These are phyloP conservation scores for Peniophora sp. DNA, from an alignment of 1,284 basidiomycete genomes.

Conservation along the genomic window DNA sequence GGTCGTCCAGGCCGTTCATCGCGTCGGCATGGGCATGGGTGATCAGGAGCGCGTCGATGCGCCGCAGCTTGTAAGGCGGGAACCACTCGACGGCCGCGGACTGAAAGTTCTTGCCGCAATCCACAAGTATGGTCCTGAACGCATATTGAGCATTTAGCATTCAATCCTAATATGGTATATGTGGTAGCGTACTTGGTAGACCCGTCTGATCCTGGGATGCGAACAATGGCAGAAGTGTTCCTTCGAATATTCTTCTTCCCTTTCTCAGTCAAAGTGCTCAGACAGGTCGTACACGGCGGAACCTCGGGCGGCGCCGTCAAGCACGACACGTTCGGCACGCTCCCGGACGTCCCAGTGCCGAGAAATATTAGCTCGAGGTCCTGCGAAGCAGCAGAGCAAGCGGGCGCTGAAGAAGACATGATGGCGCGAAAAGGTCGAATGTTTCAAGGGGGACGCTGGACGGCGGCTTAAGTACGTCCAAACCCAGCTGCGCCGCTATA, in stretches of 20 bases:
- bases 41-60: constrained; percentile 72
- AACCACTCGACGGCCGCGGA: constrained; percentile 74
- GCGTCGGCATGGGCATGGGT: constrained; percentile 79
- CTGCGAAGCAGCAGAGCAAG: too few species aligned
- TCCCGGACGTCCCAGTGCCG: constrained; percentile 69
- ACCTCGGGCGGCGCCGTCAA: constrained; percentile 46
- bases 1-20: constrained; percentile 78
- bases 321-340: constrained; percentile 57
- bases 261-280: constrained; percentile 53
- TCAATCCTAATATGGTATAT: not conserved
- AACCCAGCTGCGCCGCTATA: too few species aligned
- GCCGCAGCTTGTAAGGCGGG: constrained; percentile 63
- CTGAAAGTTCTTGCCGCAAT: constrained; percentile 77
- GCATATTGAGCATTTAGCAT: too few species aligned
- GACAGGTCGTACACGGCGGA: constrained; percentile 52
- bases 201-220: constrained; percentile 43
- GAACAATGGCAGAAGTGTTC: constrained; percentile 65
- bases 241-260: constrained; percentile 71
- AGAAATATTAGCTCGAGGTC: constrained; percentile 60
- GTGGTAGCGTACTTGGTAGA: constrained; percentile 38
- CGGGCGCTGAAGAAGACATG: not conserved
- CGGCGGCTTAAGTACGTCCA: too few species aligned
- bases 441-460: too few species aligned
- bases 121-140: constrained; percentile 63
- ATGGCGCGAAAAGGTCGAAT: not conserved